Evolutionary conservation across 2,329 filamentous ascomycete species (phyloP).

Genomic region (Cercospora nicotianae): DNA sequence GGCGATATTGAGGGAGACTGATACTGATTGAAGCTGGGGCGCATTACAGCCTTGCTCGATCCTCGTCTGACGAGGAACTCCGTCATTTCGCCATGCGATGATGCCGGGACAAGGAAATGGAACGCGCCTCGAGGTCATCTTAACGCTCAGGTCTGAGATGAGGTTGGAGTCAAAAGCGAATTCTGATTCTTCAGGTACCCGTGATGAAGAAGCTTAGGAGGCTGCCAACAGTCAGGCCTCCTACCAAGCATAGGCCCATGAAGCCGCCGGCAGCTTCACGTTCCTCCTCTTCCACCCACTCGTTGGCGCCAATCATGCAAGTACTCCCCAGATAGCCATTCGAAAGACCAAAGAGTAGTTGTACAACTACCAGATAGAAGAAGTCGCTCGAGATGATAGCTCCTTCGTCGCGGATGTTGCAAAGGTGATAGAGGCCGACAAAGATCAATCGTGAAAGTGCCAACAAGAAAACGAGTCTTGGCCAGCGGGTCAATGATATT

Average conservation of each 20-base stretch:
- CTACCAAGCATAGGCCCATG: slow-evolving; percentile 88
- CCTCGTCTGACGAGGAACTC: neutral
- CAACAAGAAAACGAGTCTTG: slow-evolving; percentile 66
- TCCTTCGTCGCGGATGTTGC: slow-evolving; percentile 78
- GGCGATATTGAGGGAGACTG: neutral
- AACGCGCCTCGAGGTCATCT: neutral
- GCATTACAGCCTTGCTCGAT: neutral
- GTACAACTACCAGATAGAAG: slow-evolving; percentile 84
- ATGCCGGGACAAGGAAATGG: neutral
- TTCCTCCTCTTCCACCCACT: slow-evolving; percentile 80
- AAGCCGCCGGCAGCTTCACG: slow-evolving; percentile 87
- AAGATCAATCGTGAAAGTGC: slow-evolving; percentile 67
- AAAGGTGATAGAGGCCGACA: slow-evolving; percentile 83
- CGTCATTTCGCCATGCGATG: neutral
- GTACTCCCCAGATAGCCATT: slow-evolving; percentile 85
- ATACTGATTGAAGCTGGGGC: neutral
- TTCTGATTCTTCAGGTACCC: slow-evolving; percentile 25
- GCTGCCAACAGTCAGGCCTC: slow-evolving; percentile 80
- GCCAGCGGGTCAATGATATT: slow-evolving; percentile 60
- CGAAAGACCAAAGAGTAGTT: slow-evolving; percentile 77
- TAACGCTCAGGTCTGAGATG: neutral
- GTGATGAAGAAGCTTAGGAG: slow-evolving; percentile 79
- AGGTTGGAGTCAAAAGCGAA: neutral
- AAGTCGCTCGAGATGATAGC: slow-evolving; percentile 74
- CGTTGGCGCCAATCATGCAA: slow-evolving; percentile 86